Base-by-base conservation (phyloP, 139 green algal species). In the Zygnema cylindricum region DNA sequence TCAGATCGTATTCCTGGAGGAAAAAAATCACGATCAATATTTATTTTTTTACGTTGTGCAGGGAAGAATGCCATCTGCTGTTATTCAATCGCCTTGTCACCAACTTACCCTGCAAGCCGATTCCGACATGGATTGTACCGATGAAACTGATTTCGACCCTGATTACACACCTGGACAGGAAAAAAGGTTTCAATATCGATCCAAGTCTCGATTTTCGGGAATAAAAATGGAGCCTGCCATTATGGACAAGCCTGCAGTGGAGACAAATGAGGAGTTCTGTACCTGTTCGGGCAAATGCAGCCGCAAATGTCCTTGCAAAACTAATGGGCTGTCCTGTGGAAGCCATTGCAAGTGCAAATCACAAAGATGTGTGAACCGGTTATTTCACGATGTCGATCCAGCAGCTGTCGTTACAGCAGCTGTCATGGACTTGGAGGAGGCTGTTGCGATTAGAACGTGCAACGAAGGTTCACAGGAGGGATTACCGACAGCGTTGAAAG, bases 281-380 rank as follows among this genome's bases (percentile, higher is more conserved):
- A 25, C 49, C 16, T 79, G 71, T 16, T 40, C 3, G 16, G 71
- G 71, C 11, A 79, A 79, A 43, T 79, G 71, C 71, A 79, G 71
- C 71, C 71, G 71, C 71, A 79, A 16, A 3, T 79, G 71, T 79
- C 36, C 11, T 43, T 79, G 71, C 71, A 79, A 43, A 79, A 16
- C 7, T 16, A 16, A 79, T 3, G 3, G 7, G 11, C 11, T 11
- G 11, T 43, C 7, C 16, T 79, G 71, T 16, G 71, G 71, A 41
- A 41, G 7, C 16, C 71, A 79, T 43, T 79, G 71, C 16, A 3
- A n/a, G 16, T 79, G 71, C 38, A 41, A 43, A 11, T 7, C 71
- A 7, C 7, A 43, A 11, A n/a, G 7, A 3, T 79, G 71, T 43
- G 36, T 41, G 36, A 79, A 79, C 16, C 71, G 71, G 36, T 7